These are phyloP conservation scores for Suillus weaverae DNA, from an alignment of 768 basidiomycete genomes.

Conservation along the genomic window DNA sequence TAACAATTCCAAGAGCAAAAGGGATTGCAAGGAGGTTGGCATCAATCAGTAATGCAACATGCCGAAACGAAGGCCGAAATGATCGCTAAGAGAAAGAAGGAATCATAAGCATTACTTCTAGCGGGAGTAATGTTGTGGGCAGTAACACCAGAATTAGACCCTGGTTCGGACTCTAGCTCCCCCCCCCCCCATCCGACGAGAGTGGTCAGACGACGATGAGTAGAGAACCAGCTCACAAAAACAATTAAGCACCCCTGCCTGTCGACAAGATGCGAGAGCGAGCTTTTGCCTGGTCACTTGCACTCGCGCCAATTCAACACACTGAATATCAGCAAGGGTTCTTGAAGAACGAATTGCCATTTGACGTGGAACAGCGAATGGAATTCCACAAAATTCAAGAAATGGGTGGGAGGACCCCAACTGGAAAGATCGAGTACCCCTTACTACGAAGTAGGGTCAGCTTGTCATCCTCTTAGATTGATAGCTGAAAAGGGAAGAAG, in stretches of 20 bases:
- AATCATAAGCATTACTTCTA: no score
- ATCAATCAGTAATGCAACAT: no score
- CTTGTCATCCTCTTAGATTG: not conserved
- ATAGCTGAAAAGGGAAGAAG: not conserved
- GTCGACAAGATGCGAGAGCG: not conserved
- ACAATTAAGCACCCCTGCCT: not conserved
- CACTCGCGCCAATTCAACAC: not conserved
- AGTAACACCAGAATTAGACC: not conserved
- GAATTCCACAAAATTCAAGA: not conserved
- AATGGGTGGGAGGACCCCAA: not conserved
- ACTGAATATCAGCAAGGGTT: not conserved
- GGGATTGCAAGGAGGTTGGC: no score
- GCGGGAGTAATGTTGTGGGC: no score
- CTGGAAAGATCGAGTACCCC: not conserved
- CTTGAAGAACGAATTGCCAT: not conserved
- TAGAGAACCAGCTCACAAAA: not conserved
- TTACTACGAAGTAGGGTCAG: not conserved
- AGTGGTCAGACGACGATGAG: not conserved
- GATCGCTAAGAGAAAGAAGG: no score
- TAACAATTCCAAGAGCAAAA: constrained; percentile 37
- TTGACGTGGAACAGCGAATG: not conserved
- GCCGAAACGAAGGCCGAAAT: no score
- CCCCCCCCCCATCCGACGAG: not conserved
- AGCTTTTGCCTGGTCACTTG: no score
- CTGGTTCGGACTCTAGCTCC: not conserved